These are phyloP conservation scores for Hyphodiscus sp. DNA, from an alignment of 2,329 filamentous ascomycete genomes.

Conservation along the genomic window DNA sequence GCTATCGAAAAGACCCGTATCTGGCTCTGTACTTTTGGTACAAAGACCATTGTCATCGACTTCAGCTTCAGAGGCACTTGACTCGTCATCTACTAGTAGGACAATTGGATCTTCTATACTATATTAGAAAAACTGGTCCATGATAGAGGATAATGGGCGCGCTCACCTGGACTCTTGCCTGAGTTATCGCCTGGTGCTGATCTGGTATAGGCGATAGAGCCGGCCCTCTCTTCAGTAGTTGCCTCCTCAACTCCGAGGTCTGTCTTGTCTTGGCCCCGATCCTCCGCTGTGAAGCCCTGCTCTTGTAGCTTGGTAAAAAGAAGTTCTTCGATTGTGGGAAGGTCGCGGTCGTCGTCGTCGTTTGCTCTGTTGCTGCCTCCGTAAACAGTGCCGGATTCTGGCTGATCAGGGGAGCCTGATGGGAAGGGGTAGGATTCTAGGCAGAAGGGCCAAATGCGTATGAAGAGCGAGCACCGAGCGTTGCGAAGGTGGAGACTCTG, in stretches of 20 bases:
- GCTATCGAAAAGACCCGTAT: constrained; percentile 10
- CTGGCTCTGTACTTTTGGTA: constrained; percentile 9
- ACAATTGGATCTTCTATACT: constrained; percentile 7
- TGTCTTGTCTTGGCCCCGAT: constrained; percentile 6
- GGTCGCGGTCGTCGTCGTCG: constrained; percentile 7
- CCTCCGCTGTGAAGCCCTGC: constrained; percentile 11
- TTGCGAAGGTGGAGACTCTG: constrained; percentile 5
- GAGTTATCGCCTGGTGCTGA: constrained; percentile 11
- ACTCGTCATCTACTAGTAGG: constrained; percentile 10
- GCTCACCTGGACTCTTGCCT: constrained; percentile 10
- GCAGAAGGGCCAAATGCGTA: constrained; percentile 17
- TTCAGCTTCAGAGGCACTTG: constrained; percentile 13
- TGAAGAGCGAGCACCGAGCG: constrained; percentile 9
- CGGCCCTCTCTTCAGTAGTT: constrained; percentile 6
- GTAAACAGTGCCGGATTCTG: no score
- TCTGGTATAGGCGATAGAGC: constrained; percentile 6
- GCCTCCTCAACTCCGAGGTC: constrained; percentile 4
- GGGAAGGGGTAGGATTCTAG: constrained; percentile 7
- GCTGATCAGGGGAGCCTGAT: constrained; percentile 12
- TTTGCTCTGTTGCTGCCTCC: constrained; percentile 17
- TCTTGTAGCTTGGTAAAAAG: constrained; percentile 10
- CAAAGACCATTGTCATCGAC: constrained; percentile 8
- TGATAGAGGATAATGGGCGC: constrained; percentile 6
- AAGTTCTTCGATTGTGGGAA: constrained; percentile 15
- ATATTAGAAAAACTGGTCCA: constrained; percentile 6